These are phyloP conservation scores for Nothopassalora personata DNA, from an alignment of 2,329 filamentous ascomycete genomes.

Conservation along the genomic window DNA sequence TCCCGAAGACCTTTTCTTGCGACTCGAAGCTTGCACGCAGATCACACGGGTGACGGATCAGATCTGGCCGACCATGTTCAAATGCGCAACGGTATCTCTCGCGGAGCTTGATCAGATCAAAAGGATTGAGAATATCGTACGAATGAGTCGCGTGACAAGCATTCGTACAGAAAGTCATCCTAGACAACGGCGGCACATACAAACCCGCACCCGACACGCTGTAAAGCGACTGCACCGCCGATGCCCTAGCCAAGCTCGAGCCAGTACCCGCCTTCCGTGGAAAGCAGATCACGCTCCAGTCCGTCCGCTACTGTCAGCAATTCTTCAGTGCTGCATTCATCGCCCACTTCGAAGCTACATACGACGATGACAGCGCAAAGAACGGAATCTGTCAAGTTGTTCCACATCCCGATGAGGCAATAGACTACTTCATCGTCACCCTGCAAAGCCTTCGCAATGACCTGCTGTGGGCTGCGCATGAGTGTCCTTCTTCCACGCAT, in stretches of 20 bases:
- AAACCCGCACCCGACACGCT: slow-evolving; percentile 8
- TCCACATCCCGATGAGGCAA: slow-evolving; percentile 12
- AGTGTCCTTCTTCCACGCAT: background rate
- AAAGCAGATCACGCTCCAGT: slow-evolving; percentile 14
- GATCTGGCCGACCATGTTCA: slow-evolving; percentile 15
- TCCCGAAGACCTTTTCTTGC: slow-evolving; percentile 8
- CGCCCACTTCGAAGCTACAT: slow-evolving; percentile 16
- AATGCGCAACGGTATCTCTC: slow-evolving; percentile 16
- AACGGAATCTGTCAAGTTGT: slow-evolving; percentile 13
- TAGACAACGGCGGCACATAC: slow-evolving; percentile 11
- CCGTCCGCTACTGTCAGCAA: slow-evolving; percentile 20
- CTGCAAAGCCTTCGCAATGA: slow-evolving; percentile 7
- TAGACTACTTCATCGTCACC: slow-evolving; percentile 6
- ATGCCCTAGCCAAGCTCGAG: slow-evolving; percentile 7
- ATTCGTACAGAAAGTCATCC: slow-evolving; percentile 8
- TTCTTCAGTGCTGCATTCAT: slow-evolving; percentile 21
- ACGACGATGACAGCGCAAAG: slow-evolving; percentile 8
- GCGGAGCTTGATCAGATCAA: slow-evolving; percentile 15
- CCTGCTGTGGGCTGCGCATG: slow-evolving; percentile 5
- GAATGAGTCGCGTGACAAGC: slow-evolving; percentile 9
- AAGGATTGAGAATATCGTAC: slow-evolving; percentile 12
- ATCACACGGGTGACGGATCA: slow-evolving; percentile 6
- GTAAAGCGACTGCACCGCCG: slow-evolving; percentile 18
- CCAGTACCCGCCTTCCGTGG: slow-evolving; percentile 12
- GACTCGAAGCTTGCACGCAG: slow-evolving; percentile 4